Base-by-base conservation (phyloP, 495 filamentous ascomycete species). In the Hypoxylon perforatum region DNA sequence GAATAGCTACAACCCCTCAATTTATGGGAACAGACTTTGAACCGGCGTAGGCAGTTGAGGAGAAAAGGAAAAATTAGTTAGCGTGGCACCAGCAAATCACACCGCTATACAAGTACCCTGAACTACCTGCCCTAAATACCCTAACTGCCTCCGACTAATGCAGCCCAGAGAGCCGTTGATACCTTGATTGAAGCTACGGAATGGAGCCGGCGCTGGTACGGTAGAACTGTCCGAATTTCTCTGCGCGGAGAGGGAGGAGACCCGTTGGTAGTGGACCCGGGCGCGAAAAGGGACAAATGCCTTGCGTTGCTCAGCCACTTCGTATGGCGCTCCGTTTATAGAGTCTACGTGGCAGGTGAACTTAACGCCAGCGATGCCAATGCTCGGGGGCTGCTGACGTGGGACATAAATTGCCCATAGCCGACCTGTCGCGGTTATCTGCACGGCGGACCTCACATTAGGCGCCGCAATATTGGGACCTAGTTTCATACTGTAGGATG, bases 71-170 rank as follows among this genome's bases (percentile, higher is more conserved):
- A 47, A 35, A 21, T 33, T n/a, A 46, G 21, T 15, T 57, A 65
- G 66, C 66, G 66, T 69, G 66, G 66, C 66, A 60, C 66, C 66
- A 64, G 50, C 46, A 47, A 56, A 69, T 45, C 47, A 55, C 21
- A 25, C 38, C 33, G 66, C 39, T 64, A 61, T n/a, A n/a, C n/a
- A n/a, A n/a, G n/a, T n/a, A n/a, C n/a, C n/a, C n/a, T n/a, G n/a
- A n/a, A n/a, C n/a, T n/a, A n/a, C n/a, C n/a, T n/a, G n/a, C n/a
- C n/a, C n/a, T n/a, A 28, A 14, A 54, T 51, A 23, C 30, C 30
- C 30, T 33, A 33, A 4, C 30, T 33, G 8, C 25, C 25, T 28
- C 30, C 11, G 11, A 33, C 55, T 63, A 64, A 61, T 63, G 65
- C 60, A 60, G 65, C 48, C 42, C 47, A 56, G 38, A 14, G 18